Conservation (phyloP, 2,329 filamentous ascomycete species). For the Didymella arachidicola region DNA sequence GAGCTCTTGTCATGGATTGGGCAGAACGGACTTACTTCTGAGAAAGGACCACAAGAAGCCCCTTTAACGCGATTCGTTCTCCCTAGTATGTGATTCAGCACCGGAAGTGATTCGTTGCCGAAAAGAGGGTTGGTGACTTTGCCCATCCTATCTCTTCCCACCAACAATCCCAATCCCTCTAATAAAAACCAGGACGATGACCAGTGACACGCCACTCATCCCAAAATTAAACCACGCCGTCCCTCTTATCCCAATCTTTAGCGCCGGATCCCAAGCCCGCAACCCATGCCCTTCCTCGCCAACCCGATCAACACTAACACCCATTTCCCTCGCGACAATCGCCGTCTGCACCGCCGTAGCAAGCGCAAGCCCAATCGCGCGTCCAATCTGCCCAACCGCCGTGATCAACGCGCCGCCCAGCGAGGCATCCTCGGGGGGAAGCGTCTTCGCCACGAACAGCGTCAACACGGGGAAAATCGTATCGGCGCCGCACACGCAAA, state of each 20-base stretch:
- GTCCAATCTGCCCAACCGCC: slow-evolving; percentile 69
- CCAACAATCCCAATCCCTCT: slow-evolving; percentile 32
- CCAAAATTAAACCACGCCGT: slow-evolving; percentile 53
- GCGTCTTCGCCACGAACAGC: slow-evolving; percentile 69
- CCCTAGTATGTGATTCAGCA: too few relatives aligned
- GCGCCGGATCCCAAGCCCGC: slow-evolving; percentile 36
- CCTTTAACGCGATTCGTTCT: too few relatives aligned
- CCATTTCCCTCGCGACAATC: slow-evolving; percentile 50
- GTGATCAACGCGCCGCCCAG: slow-evolving; percentile 74
- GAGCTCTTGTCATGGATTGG: too few relatives aligned
- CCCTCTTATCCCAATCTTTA: slow-evolving; percentile 50
- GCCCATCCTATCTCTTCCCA: slow-evolving; percentile 1
- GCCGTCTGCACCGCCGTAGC: slow-evolving; percentile 71
- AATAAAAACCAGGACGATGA: slow-evolving; percentile 44
- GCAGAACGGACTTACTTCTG: too few relatives aligned
- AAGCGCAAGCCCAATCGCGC: slow-evolving; percentile 71
- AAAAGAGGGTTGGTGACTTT: neutral
- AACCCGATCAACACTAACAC: slow-evolving; percentile 38
- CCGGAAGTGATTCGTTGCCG: too few relatives aligned
- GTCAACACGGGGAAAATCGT: slow-evolving; percentile 71
- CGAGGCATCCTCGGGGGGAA: slow-evolving; percentile 70
- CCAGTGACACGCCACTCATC: slow-evolving; percentile 45
- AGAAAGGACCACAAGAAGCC: too few relatives aligned
- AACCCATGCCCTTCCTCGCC: slow-evolving; percentile 31
- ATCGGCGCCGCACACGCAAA: slow-evolving; percentile 72